Percentiles rank a stretch among this genome's conserved stretches.
Conservation (phyloP, 768 basidiomycete genomes). For the Fibroporia radiculosa region DNA sequence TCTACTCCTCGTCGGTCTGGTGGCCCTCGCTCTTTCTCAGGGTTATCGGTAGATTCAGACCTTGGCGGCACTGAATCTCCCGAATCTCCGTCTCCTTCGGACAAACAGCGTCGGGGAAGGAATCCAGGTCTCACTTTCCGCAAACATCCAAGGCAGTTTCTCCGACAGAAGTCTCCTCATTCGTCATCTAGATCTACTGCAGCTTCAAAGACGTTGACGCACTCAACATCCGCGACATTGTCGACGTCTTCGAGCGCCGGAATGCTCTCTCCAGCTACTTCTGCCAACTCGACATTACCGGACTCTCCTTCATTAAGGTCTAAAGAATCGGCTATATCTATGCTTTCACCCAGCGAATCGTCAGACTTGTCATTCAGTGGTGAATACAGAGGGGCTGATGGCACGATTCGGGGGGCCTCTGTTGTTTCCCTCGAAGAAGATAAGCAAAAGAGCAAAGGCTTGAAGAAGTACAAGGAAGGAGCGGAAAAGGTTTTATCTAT, state of each 20-base stretch:
- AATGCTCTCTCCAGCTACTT: conserved; percentile 58
- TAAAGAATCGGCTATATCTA: conserved; percentile 70
- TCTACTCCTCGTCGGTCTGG: conserved; percentile 48
- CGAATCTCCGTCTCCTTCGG: conserved; percentile 38
- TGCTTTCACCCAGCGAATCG: conserved; percentile 62
- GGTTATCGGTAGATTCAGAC: conserved; percentile 50
- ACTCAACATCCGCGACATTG: conserved; percentile 41
- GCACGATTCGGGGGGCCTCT: conserved; percentile 24
- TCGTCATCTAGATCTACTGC: conserved; percentile 29
- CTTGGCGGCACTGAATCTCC: conserved; percentile 23
- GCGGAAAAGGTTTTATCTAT: conserved; percentile 81
- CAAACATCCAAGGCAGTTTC: conserved; percentile 64
- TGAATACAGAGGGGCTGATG: conserved; percentile 25
- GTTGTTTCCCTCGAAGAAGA: conserved; percentile 31
- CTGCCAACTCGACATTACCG: conserved; percentile 34
- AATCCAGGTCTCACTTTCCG: conserved; percentile 64
- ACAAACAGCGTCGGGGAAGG: conserved; percentile 61
- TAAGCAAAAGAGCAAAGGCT: conserved; percentile 62
- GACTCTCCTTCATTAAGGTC: conserved; percentile 69
- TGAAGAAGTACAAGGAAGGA: conserved; percentile 83
- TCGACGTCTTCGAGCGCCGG: conserved; percentile 39
- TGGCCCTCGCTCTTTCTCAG: conserved; percentile 46
- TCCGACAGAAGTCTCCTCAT: conserved; percentile 64
- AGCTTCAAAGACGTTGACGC: conserved; percentile 29
- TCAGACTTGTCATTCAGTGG: conserved; percentile 63